Evolutionary conservation across 2,329 filamentous ascomycete genomes (phyloP).

Genomic region (Colletotrichum acutatum): DNA sequence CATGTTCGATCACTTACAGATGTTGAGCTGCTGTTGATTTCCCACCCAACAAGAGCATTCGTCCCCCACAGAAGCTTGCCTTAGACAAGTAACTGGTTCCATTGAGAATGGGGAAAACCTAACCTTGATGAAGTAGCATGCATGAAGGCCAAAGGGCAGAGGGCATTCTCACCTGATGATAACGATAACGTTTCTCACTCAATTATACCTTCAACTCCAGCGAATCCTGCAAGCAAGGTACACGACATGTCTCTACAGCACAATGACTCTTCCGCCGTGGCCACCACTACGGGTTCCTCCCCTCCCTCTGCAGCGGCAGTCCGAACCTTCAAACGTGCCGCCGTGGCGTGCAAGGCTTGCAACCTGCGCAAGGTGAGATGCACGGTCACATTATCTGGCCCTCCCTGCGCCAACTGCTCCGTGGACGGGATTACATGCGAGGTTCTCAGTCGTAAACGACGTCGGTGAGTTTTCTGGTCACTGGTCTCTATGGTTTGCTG

Average conservation of each 20-base stretch:
- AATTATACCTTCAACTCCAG: not conserved
- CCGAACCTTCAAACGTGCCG: slow-evolving; percentile 24
- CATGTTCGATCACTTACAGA: not conserved
- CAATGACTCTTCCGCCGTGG: not conserved
- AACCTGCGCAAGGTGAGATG: slow-evolving; percentile 40
- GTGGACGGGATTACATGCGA: slow-evolving; percentile 37
- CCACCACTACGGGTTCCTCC: not conserved
- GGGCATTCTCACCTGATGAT: not conserved
- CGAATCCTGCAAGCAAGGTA: not conserved
- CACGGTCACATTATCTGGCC: slow-evolving; percentile 37
- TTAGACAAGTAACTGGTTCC: not conserved
- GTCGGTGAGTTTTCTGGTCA: slow-evolving; percentile 1
- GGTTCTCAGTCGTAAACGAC: slow-evolving; percentile 29
- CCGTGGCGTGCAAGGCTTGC: slow-evolving; percentile 39
- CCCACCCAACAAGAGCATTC: not conserved
- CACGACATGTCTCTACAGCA: slow-evolving; percentile 18
- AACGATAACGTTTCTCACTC: not conserved
- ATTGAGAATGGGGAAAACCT: not conserved
- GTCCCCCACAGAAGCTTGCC: not conserved
- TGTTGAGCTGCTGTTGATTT: not conserved
- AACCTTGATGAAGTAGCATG: not conserved
- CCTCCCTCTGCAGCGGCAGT: not conserved
- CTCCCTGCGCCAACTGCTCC: slow-evolving; percentile 40
- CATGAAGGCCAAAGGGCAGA: not conserved
- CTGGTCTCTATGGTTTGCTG: too few relatives aligned